Base-by-base conservation (phyloP, 1,284 basidiomycete species). In the Trichosporon inkin region DNA sequence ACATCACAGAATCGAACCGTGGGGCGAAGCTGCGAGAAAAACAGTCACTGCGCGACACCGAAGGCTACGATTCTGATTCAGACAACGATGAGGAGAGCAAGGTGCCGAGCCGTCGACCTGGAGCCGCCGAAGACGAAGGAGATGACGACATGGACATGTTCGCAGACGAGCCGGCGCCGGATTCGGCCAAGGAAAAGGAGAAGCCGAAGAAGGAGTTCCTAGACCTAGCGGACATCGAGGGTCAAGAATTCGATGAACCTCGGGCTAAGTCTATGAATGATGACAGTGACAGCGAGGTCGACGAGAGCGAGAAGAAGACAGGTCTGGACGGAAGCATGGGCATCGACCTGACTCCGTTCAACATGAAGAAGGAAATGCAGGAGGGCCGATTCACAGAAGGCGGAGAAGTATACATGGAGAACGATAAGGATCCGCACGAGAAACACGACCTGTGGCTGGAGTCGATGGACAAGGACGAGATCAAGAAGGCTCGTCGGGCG, bases 331-430 rank as follows among this genome's bases (percentile, higher is more conserved):
- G 69, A 32, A 90, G 89, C 22, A 95, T 96, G 93, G 96, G 94
- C 1, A 92, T 82, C 77, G 89, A 94, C 70, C 75, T 98, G 13
- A 94, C 91, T 8, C 89, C 89, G 34, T 99, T 99, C 84, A 97
- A 99, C 78, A 98, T 99, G 96, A 89, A 93, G 67, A 88, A 90
- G 67, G 96, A 99, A 83, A 94, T 99, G 88, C 87, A 90, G 70
- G 91, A 96, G 75, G 96, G 96, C 35, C 90, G 92, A 70, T 97
- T 99, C 80, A 88, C 92, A 10, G 90, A 89, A 60, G 95, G 98
- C 70, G 96, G 96, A 51, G 76, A 78, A 57, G 86, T 79, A 60
- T 97, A 94, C 75, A 84, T 93, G 57, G 85, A 86, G 59, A 87
- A 92, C 53, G 88, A 88, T 67, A 73, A 75, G 52, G 94, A 99